These are phyloP conservation scores for Trichoderma atroviride DNA, from an alignment of 2,329 filamentous ascomycete species.

Conservation along the genomic window DNA sequence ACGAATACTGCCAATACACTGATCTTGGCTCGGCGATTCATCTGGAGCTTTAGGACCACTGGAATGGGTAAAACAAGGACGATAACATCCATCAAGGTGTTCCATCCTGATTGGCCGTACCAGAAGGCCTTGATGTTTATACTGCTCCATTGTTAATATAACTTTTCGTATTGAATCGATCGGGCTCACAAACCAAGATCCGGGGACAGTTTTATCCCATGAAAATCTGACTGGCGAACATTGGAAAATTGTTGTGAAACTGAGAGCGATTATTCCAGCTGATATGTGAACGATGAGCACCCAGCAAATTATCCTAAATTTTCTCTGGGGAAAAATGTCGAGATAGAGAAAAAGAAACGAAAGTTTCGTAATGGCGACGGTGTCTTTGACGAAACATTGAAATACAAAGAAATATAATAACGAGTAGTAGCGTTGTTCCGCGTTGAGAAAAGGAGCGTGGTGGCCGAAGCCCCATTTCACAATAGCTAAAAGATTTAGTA, in stretches of 20 bases:
- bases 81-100: conserved; percentile 16
- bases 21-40: conserved; percentile 18
- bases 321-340: conserved; percentile 17
- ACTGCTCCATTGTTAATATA: neutral
- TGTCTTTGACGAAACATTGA: conserved; percentile 20
- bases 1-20: conserved; percentile 14
- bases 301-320: conserved; percentile 12
- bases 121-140: conserved; percentile 22
- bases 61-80: conserved; percentile 13
- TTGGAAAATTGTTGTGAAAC: conserved; percentile 18
- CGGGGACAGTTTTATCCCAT: conserved; percentile 14
- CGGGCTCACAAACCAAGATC: neutral
- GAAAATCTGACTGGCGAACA: conserved; percentile 13
- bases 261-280: neutral
- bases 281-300: conserved; percentile 7
- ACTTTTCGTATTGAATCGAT: neutral
- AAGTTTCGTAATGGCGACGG: conserved; percentile 12
- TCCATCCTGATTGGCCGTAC: conserved; percentile 22
- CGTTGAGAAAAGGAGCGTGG: conserved; percentile 9
- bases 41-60: conserved; percentile 9
- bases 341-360: conserved; percentile 21
- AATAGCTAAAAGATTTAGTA: neutral
- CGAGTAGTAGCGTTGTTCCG: conserved; percentile 19
- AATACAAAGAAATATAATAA: conserved; percentile 22
- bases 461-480: conserved; percentile 18